These are phyloP conservation scores for Neurospora tetraspora DNA, from an alignment of 495 filamentous ascomycete species.

Conservation along the genomic window DNA sequence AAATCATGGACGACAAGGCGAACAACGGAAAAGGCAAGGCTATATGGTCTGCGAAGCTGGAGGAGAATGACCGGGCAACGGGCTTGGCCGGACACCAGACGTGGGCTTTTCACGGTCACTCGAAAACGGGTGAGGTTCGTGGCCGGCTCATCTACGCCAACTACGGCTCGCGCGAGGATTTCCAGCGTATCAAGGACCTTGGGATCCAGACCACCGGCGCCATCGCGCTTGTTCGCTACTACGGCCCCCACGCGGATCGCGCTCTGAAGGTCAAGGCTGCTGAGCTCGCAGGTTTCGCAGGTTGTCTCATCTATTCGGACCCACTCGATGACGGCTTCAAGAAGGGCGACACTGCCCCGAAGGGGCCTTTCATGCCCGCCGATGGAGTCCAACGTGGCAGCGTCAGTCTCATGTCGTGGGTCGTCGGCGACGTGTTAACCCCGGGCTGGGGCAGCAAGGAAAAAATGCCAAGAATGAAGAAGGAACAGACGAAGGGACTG, in stretches of 20 bases:
- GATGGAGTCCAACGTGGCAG: slow-evolving; percentile 74
- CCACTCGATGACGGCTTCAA: slow-evolving; percentile 70
- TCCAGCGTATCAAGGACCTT: slow-evolving; percentile 54
- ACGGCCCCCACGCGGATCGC: slow-evolving; percentile 60
- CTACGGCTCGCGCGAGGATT: slow-evolving; percentile 79
- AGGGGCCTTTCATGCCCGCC: slow-evolving; percentile 66
- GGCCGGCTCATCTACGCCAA: slow-evolving; percentile 93
- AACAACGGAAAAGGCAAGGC: slow-evolving; percentile 36
- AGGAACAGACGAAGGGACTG: slow-evolving; percentile 62
- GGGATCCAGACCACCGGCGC: slow-evolving; percentile 68
- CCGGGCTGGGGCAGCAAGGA: slow-evolving; percentile 76
- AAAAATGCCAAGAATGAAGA: slow-evolving; percentile 51
- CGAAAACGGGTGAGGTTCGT: slow-evolving; percentile 76
- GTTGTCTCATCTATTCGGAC: slow-evolving; percentile 88
- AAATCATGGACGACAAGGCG: slow-evolving; percentile 52
- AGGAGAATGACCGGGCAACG: slow-evolving; percentile 55
- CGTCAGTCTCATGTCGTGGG: slow-evolving; percentile 75
- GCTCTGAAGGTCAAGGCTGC: slow-evolving; percentile 84
- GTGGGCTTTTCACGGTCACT: slow-evolving; percentile 77
- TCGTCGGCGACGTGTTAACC: slow-evolving; percentile 81
- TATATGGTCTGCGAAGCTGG: slow-evolving; percentile 73
- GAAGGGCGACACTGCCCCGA: slow-evolving; percentile 55
- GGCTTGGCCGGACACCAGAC: slow-evolving; percentile 50
- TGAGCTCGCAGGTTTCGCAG: slow-evolving; percentile 70
- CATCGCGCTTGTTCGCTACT: slow-evolving; percentile 75